phyloP scores from a whole-genome alignment of 1,284 basidiomycete species.

The Apiotrichum sp. region DNA sequence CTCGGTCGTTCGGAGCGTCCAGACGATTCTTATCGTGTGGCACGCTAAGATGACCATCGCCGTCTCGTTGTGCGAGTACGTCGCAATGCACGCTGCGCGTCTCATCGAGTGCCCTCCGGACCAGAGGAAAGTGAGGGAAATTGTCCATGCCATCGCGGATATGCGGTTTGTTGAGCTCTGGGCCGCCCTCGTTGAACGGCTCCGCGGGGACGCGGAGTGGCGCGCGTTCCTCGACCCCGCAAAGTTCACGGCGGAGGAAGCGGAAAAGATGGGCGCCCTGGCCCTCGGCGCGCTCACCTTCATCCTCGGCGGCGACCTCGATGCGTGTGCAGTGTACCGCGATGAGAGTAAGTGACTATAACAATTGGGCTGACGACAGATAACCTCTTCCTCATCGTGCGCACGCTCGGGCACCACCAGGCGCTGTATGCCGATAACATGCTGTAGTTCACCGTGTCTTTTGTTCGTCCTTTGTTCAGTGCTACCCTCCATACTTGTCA shows the following conservation, averaged over 20 bases:
- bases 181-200: neutral
- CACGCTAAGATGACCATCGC: neutral
- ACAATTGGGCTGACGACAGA: neutral
- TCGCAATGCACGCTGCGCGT: neutral
- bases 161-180: constrained; percentile 1
- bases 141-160: neutral
- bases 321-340: neutral
- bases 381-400: neutral
- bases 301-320: neutral
- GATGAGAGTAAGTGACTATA: neutral
- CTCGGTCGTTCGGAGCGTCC: neutral
- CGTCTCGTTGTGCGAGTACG: neutral
- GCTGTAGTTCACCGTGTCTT: neutral
- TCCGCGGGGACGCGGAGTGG: too few relatives aligned
- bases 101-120: too few relatives aligned
- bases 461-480: too few relatives aligned
- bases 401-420: neutral
- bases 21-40: neutral
- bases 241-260: too few relatives aligned
- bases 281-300: too few relatives aligned
- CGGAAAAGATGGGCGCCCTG: too few relatives aligned
- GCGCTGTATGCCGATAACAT: neutral
- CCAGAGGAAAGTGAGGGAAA: too few relatives aligned
- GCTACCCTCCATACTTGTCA: too few relatives aligned
- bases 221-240: too few relatives aligned